Evolutionary conservation across 78 protist species (phyloP), one percentile per base, ranked within the genome.

Genomic region (Bigelowiella natans): DNA sequence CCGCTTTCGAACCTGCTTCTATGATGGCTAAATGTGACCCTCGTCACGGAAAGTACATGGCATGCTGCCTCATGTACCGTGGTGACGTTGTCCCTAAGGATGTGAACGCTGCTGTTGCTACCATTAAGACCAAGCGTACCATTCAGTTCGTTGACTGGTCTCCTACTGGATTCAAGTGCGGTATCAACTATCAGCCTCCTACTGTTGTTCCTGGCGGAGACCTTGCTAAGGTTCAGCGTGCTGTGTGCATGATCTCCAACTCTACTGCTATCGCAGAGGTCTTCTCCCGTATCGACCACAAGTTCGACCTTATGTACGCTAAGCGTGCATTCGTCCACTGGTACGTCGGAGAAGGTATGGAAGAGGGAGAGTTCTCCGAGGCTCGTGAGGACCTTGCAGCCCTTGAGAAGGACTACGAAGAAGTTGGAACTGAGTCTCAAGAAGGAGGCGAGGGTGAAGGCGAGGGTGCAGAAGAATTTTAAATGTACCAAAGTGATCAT

Each of bases 11-110:
- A 94, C 98, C 98, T 73, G 95, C 95, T n/a, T 94, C 95, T 91
- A 93, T 95, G 95, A 95, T 98, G 98, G 97, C 95, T 93, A 97
- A n/a, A n/a, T n/a, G n/a, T n/a, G 99, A 98, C 94, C 99, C 99
- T 64, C 95, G 97, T 82, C 96, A 95, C 91, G 99, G 99, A 88
- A 97, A 97, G 96, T 98, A 97, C 97, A 97, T 98, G 99, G 97
- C 99, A 28, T 94, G 97, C 96, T 97, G 99, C 96, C 90, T 97
- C 88, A 94, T 97, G 95, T 98, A 97, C 96, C 98, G 99, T 31
- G 99, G 99, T 40, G 98, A 96, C 92, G 98, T 98, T 36, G 98
- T 97, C 34, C 99, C 99, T 86, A 97, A 98, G 97, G 99, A 98
- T 92, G 99, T 97, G 91, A 95, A 96, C 94, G 93, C 94, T 2